Evolutionary conservation across 306 rosid species (phyloP), one percentile per base, ranked within the genome.

Genomic region (Purshia tridentata): DNA sequence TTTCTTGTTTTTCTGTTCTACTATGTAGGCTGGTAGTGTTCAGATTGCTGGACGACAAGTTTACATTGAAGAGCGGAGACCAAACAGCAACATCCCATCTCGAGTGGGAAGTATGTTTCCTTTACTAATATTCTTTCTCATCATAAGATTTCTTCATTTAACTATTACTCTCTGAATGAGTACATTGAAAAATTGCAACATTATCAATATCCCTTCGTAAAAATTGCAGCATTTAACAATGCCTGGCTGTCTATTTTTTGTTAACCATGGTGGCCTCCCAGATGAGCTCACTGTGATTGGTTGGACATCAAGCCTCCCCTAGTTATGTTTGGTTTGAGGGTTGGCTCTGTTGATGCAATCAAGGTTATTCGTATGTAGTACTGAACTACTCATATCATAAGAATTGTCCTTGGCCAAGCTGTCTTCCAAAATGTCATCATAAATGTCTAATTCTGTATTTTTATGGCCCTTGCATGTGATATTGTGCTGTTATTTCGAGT

Each of bases 61-160:
- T 67, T 89, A 85, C 90, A 94, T 94, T 51, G 97, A 91, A 84
- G 97, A 94, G 85, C 84, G 99, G 78, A 94, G 99, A 85, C 92
- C 92, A 55, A 91, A 86, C 84, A 91, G 91, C 83, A 86, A 78
- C 89, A 87, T 88, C 69, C 90, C 91, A 47, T 81, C 90, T 68
- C 92, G 95, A 74, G 86, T 86, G 79, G 89, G 90, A 86, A 89
- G 99, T 94, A 88, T 35, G 95, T 59, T 40, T 59, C 50, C 40
- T 65, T 70, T 35, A 4, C 8, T 29, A 70, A 2, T 20, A 14
- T 42, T 42, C 16, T 70, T 5, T 58, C 11, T 12, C n/a, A 51
- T 14, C 6, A 51, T n/a, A 53, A 18, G 29, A 42, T 57, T 56
- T 35, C 12, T 8, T 53, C 7, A 44, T 22, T 19, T n/a, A 23